Evolutionary conservation across 202 grass and related monocot species (phyloP), one percentile per base, ranked within the genome.

Genomic region (Schoenoplectus tabernaemontani): DNA sequence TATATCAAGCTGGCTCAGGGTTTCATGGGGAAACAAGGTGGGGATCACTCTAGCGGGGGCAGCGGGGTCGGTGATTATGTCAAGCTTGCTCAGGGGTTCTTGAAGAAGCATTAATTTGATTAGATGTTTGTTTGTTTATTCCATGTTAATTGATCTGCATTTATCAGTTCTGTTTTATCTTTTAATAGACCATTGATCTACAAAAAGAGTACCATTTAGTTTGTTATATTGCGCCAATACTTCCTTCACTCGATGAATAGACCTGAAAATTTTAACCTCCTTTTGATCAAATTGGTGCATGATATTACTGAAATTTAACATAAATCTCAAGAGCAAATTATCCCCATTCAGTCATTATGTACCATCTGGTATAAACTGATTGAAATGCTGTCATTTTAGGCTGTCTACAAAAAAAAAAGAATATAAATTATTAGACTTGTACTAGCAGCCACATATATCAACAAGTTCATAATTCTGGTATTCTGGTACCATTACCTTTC

Each of bases 1-100:
- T 93, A 93, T 30, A 41, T 93, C 13, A 93, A 93, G 75, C 32
- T 93, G 64, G 91, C 91, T 17, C 84, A 93, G 48, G 91, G 91
- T 74, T 85, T 93, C 74, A 78, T 93, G 79, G 90, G 90, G 79
- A 85, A 93, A 68, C 82, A 84, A 66, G 80, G 78, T 41, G 88
- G 84, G 0, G 78, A 67, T 13, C 81, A 44, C 56, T 44, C 57
- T 3, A 19, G 34, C 7, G 67, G 57, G 0, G 75, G 80, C 51
- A 82, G 86, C 7, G 39, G 53, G 0, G 38, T 62, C 13, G 62
- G 80, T 4, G n/a, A 57, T 26, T 71, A 70, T 57, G 50, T 67
- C 83, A 72, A 72, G 83, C 86, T 96, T 67, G 89, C 92, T 0
- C 83, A 96, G 38, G 89, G 92, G 0, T 91, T 96, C 78, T 48